These are phyloP conservation scores for Mortierella sp. DNA, from an alignment of 371 early-diverging fungal species.

Conservation along the genomic window DNA sequence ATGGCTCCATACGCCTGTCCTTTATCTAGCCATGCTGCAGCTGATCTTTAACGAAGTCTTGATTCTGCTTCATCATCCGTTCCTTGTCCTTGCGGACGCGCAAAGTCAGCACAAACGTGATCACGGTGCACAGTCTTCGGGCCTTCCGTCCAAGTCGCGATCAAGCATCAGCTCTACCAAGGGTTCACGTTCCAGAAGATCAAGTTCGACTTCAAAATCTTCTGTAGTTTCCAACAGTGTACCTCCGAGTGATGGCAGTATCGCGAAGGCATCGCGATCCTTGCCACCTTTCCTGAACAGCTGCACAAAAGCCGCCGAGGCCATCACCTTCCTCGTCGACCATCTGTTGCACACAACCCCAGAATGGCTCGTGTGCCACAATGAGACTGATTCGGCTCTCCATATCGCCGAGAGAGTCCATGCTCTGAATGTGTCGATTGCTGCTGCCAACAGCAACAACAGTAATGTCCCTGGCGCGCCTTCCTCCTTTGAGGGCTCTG, in stretches of 20 bases:
- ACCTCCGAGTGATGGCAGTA: slow-evolving; percentile 12
- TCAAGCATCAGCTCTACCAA: slow-evolving; percentile 20
- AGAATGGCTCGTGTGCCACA: slow-evolving; percentile 52
- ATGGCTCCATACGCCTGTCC: too few species aligned
- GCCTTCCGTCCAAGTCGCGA: slow-evolving; percentile 18
- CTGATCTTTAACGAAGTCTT: slow-evolving; percentile 53
- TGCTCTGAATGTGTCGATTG: slow-evolving; percentile 28
- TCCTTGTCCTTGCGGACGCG: slow-evolving; percentile 39
- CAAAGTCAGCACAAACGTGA: slow-evolving; percentile 20
- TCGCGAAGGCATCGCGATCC: neutral
- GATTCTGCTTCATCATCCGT: slow-evolving; percentile 53
- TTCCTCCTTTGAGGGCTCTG: neutral
- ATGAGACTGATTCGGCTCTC: slow-evolving; percentile 41
- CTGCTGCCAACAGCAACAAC: neutral
- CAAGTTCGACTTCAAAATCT: slow-evolving; percentile 22
- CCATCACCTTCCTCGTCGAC: slow-evolving; percentile 49
- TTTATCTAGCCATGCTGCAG: slow-evolving; percentile 44
- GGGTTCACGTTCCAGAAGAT: slow-evolving; percentile 32
- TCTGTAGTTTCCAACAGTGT: neutral
- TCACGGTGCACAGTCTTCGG: neutral
- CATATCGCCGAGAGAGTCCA: slow-evolving; percentile 52
- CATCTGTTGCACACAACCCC: slow-evolving; percentile 47
- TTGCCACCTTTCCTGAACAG: slow-evolving; percentile 47
- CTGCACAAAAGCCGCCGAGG: slow-evolving; percentile 54
- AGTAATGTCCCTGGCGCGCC: too few species aligned